These are phyloP conservation scores for Aureobasidium sp. DNA, from an alignment of 2,329 filamentous ascomycete genomes.

Conservation along the genomic window DNA sequence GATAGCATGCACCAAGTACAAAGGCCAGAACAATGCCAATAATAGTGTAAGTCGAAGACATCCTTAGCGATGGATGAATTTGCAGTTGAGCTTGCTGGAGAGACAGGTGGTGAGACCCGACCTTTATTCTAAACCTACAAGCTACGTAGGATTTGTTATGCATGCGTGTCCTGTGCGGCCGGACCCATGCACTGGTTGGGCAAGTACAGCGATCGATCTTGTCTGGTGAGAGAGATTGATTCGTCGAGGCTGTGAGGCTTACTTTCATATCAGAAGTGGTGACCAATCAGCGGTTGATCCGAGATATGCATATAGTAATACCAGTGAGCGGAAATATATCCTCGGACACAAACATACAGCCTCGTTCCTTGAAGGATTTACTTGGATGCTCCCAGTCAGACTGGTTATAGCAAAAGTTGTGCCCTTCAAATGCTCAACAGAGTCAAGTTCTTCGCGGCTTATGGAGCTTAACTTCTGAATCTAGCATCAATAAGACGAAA, in stretches of 20 bases:
- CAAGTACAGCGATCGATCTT: neutral
- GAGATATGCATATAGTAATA: neutral
- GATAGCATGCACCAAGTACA: neutral
- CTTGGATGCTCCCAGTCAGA: neutral
- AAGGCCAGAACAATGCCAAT: neutral
- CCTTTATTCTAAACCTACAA: neutral
- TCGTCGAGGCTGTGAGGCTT: neutral
- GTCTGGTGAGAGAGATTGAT: neutral
- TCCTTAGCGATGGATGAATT: neutral
- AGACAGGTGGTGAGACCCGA: neutral
- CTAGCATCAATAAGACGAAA: neutral
- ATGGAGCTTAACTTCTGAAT: neutral
- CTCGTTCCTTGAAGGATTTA: neutral
- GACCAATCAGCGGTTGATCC: neutral
- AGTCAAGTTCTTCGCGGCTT: too few species aligned
- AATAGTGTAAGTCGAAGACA: neutral
- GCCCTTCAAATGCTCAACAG: too few species aligned
- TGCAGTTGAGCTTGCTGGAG: neutral
- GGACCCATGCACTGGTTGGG: neutral
- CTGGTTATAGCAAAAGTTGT: neutral
- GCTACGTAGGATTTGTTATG: too few species aligned
- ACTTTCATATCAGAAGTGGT: neutral
- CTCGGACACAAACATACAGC: neutral
- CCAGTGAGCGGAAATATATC: neutral
- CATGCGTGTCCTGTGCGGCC: neutral